A percentile compares a stretch with the other conserved stretches of the same genome.
Conservation (phyloP, 495 filamentous ascomycete genomes). For the Trichoderma orchidacearum region DNA sequence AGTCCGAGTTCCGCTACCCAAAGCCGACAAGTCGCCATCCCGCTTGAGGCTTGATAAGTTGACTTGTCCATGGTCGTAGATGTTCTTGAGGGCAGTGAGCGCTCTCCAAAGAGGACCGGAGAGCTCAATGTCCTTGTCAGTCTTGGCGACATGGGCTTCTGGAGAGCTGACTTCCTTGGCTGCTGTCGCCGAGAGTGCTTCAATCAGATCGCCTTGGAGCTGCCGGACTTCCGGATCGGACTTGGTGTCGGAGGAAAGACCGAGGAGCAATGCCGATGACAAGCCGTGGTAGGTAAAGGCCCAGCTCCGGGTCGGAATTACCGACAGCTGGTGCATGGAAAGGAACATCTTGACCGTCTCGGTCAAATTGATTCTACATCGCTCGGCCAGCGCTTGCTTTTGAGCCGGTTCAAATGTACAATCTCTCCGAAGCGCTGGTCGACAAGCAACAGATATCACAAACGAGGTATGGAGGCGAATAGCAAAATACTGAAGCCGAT, state of each 20-base stretch:
- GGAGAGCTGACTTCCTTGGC: constrained; percentile 36
- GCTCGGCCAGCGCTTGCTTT: constrained; percentile 32
- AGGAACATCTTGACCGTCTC: constrained; percentile 58
- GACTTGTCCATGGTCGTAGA: constrained; percentile 41
- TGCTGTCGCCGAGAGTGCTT: constrained; percentile 39
- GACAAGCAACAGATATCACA: constrained; percentile 40
- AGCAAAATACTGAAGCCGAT: constrained; percentile 40
- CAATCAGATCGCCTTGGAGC: constrained; percentile 40
- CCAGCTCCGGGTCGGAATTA: constrained; percentile 52
- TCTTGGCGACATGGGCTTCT: constrained; percentile 27
- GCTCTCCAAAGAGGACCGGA: constrained; percentile 39
- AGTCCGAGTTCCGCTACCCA: constrained; percentile 18
- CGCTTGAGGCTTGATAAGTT: constrained; percentile 22
- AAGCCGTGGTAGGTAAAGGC: constrained; percentile 52
- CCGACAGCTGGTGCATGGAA: constrained; percentile 51
- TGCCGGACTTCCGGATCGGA: constrained; percentile 39
- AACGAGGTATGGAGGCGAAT: constrained; percentile 41
- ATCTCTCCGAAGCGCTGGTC: constrained; percentile 33
- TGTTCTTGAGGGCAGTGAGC: constrained; percentile 38
- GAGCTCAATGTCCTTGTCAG: constrained; percentile 39
- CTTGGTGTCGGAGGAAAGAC: constrained; percentile 48
- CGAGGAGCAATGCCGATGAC: constrained; percentile 49
- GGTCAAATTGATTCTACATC: constrained; percentile 46
- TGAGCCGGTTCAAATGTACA: constrained; percentile 24
- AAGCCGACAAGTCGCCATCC: constrained; percentile 22